phyloP scores from a whole-genome alignment of 495 filamentous ascomycete species.

The Pseudevernia furfuracea region DNA sequence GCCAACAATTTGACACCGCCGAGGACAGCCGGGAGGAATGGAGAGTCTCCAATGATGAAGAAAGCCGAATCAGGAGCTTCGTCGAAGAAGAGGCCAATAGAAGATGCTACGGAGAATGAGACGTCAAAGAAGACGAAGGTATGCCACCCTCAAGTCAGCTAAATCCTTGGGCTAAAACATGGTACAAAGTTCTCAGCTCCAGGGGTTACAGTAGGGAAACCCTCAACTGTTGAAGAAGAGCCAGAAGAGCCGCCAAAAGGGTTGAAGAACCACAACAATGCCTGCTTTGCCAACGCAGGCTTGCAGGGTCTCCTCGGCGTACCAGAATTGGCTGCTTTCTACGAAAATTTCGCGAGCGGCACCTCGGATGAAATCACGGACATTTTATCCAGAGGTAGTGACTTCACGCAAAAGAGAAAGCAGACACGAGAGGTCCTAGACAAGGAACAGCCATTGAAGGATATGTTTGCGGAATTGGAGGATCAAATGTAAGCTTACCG shows the following conservation, averaged over 20 bases:
- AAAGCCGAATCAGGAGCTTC: neutral
- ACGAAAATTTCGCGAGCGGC: no score
- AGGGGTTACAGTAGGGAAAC: neutral
- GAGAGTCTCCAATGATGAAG: neutral
- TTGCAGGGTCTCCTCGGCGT: neutral
- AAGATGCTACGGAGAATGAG: neutral
- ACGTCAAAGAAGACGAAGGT: neutral
- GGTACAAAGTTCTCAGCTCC: neutral
- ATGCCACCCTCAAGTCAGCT: neutral
- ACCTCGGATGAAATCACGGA: no score
- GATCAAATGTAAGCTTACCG: neutral
- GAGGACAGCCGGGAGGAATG: neutral
- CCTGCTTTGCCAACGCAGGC: neutral
- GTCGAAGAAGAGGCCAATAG: neutral
- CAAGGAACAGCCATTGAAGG: neutral
- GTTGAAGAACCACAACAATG: neutral
- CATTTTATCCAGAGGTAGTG: no score
- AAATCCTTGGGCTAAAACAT: neutral
- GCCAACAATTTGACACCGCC: no score
- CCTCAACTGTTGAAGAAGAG: neutral
- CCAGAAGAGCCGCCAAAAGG: neutral
- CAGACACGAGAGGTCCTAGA: neutral
- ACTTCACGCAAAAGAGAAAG: neutral
- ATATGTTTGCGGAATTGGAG: neutral
- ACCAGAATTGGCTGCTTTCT: neutral